Evolutionary conservation across 805 yeast species (phyloP).

Genomic region (Yarrowia yakushimensis): DNA sequence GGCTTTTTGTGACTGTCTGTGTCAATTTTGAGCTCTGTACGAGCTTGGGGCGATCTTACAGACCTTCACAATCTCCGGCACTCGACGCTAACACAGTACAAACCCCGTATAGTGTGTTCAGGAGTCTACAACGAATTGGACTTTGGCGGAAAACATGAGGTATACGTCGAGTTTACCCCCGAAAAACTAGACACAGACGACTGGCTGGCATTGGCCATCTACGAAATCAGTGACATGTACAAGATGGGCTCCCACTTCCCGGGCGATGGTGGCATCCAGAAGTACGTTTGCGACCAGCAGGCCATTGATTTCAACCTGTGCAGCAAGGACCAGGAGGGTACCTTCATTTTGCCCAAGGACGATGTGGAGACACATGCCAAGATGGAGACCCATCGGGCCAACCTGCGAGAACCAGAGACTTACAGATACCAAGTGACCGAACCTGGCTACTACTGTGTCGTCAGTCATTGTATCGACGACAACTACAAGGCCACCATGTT

Average conservation of each 20-base stretch:
- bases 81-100: constrained; percentile 40
- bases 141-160: constrained; percentile 77
- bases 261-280: constrained; percentile 28
- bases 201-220: constrained; percentile 64
- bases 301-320: constrained; percentile 62
- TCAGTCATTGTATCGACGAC: constrained; percentile 45
- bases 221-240: constrained; percentile 76
- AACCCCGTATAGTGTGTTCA: constrained; percentile 67
- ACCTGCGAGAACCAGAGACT: constrained; percentile 56
- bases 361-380: constrained; percentile 48
- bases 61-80: too few relatives aligned
- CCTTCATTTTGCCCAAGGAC: constrained; percentile 53
- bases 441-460: constrained; percentile 92
- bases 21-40: too few relatives aligned
- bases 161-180: constrained; percentile 48
- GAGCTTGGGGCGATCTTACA: too few relatives aligned
- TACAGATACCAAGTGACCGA: constrained; percentile 59
- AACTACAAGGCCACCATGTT: constrained; percentile 65
- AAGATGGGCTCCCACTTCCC: constrained; percentile 52
- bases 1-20: too few relatives aligned
- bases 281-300: constrained; percentile 71
- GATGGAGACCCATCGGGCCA: constrained; percentile 55
- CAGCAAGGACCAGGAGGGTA: constrained; percentile 50
- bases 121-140: constrained; percentile 87
- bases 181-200: constrained; percentile 39